A percentile compares a stretch with the other conserved stretches of the same genome.
Evolutionary conservation across 176 grass and related monocot species (phyloP).

Genomic region (Zea mays): DNA sequence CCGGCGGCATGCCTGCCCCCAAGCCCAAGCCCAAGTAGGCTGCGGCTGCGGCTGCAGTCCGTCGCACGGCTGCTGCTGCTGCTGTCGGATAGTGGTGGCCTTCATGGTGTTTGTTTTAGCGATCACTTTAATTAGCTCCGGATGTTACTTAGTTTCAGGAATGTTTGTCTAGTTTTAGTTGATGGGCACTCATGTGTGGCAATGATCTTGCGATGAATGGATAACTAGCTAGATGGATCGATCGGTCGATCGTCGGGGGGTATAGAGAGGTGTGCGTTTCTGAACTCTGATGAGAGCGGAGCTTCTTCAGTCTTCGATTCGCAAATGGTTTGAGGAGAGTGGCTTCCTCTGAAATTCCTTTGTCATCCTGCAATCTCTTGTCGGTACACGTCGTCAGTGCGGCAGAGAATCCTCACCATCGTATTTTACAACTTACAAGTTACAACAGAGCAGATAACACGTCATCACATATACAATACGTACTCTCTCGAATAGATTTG

Average conservation of each 20-base stretch:
- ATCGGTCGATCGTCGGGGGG: background rate
- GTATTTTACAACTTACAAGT: too few relatives aligned
- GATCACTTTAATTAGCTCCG: background rate
- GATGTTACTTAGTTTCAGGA: background rate
- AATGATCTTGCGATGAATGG: background rate
- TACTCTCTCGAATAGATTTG: background rate
- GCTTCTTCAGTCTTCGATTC: background rate
- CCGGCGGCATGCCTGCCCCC: conserved; percentile 32
- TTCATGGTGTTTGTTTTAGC: conserved; percentile 9
- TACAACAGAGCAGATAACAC: too few relatives aligned
- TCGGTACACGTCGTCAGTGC: background rate
- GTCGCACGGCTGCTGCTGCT: too few relatives aligned
- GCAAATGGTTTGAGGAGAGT: background rate
- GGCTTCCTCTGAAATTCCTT: background rate
- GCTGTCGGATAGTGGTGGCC: too few relatives aligned
- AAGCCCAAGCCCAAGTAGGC: conserved; percentile 15
- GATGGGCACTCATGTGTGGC: background rate
- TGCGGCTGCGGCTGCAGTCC: background rate
- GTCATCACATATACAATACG: too few relatives aligned
- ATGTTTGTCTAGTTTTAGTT: conserved; percentile 9
- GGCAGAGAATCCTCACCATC: too few relatives aligned
- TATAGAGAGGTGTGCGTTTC: background rate
- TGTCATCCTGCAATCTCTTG: background rate
- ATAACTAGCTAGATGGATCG: background rate
- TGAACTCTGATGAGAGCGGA: background rate